Evolutionary conservation across 176 grass and related monocot species (phyloP).

Genomic region (Pontederia paniculata): DNA sequence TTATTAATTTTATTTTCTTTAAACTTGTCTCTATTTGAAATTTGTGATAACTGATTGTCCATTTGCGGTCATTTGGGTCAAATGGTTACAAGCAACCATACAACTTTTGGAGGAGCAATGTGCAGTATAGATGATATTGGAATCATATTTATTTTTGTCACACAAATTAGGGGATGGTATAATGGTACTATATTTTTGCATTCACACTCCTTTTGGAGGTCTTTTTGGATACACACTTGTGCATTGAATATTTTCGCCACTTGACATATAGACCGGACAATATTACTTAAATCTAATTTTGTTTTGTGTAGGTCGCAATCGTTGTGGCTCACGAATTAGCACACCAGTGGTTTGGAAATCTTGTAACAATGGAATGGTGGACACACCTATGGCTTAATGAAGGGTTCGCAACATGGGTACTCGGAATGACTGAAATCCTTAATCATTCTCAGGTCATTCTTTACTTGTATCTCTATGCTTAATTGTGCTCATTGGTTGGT

Average conservation of each 20-base stretch:
- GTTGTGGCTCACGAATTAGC: constrained; percentile 94
- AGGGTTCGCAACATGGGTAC: constrained; percentile 97
- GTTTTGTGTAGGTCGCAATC: constrained; percentile 58
- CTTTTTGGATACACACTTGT: neutral
- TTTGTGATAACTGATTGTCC: too few relatives aligned
- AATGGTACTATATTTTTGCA: too few relatives aligned
- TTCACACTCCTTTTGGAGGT: too few relatives aligned
- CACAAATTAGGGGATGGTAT: too few relatives aligned
- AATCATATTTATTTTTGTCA: too few relatives aligned
- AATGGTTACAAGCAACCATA: too few relatives aligned
- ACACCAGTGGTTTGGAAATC: constrained; percentile 98
- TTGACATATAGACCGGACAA: neutral
- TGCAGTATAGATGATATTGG: too few relatives aligned
- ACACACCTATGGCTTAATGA: constrained; percentile 96
- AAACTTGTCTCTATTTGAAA: too few relatives aligned
- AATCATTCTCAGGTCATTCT: neutral
- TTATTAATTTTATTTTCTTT: neutral
- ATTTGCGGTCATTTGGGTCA: too few relatives aligned
- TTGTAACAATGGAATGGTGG: constrained; percentile 99
- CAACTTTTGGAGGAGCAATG: too few relatives aligned
- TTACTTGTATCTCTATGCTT: neutral
- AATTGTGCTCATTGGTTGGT: constrained; percentile 13
- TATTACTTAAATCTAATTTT: neutral
- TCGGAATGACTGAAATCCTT: neutral
- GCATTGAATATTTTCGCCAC: neutral